Evolutionary conservation across 805 yeast genomes (phyloP), one percentile per base, ranked within the genome.

Genomic region (Yarrowia phangngaensis): DNA sequence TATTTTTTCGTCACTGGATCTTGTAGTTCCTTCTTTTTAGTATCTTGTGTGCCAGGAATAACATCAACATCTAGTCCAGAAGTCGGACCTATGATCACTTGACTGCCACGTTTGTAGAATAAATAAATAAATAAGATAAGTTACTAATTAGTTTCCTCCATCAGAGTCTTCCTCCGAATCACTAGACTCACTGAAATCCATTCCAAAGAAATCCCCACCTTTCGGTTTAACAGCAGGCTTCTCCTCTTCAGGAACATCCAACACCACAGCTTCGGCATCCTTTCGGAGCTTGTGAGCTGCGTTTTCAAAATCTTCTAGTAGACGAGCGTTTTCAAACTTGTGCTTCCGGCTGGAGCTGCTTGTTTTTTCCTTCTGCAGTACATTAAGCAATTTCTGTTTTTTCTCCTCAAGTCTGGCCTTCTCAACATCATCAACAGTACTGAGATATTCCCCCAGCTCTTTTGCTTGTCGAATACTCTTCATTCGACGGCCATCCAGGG

Each of bases 401-500:
- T 70, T 72, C 54, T 61, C 64, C 20, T 58, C 62, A 3, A 38
- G 23, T 12, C 50, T 51, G 28, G 50, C 32, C 32, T 51, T 40
- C 45, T 57, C 52, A 15, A 22, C 17, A n/a, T 54, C 55, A 2
- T 56, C 55, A 16, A 41, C 36, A 1, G 41, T 33, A 7, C 54
- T 56, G 41, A 60, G 53, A 29, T 56, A 52, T 20, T 54, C 59
- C 12, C 69, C 69, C n/a, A 71, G 53, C 54, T 63, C 64, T 31
- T 66, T 61, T 2, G 73, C 59, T 51, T 63, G 64, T 28, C 67
- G 61, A 7, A 73, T 50, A 23, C 62, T 63, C 51, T 61, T 63
- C 48, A 71, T 59, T 13, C 68, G 56, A n/a, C 65, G 56, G 3
- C 76, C 76, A 49, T 70, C 72, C 22, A 71, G 54, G 0, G 69